Evolutionary conservation across 2,329 filamentous ascomycete species (phyloP).

Genomic region (Colletotrichum sp.): DNA sequence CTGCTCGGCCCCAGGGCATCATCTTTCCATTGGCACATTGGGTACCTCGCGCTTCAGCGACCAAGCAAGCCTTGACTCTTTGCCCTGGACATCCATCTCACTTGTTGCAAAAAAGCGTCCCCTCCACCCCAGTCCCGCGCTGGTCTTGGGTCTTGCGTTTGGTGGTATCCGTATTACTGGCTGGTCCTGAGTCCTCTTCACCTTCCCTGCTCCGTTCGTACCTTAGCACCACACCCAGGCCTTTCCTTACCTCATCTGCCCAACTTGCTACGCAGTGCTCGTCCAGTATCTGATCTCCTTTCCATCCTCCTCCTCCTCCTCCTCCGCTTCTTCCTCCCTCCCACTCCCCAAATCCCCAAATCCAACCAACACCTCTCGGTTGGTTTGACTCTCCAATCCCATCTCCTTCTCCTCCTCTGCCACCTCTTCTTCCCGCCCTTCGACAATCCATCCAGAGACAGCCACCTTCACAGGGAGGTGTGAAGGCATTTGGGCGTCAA

Average conservation of each 20-base stretch:
- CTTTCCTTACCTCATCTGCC: constrained; percentile 14
- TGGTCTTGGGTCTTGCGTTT: not conserved
- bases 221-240: not conserved
- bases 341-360: constrained; percentile 13
- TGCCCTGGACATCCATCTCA: not conserved
- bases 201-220: not conserved
- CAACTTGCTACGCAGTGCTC: not conserved
- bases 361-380: constrained; percentile 1
- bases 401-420: not conserved
- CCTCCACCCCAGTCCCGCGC: not conserved
- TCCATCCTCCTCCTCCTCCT: not conserved
- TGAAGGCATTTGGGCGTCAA: constrained; percentile 19
- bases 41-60: not conserved
- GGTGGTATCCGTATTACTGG: not conserved
- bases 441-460: not conserved
- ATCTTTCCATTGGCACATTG: not conserved
- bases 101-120: not conserved
- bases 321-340: not conserved
- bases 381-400: constrained; percentile 10
- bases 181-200: not conserved
- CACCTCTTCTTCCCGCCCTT: not conserved
- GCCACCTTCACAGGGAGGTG: constrained; percentile 11
- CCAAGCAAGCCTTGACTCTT: constrained; percentile 1
- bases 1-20: not conserved
- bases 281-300: constrained; percentile 11